A percentile compares a stretch with the other conserved stretches of the same genome.
These are phyloP conservation scores for Otatea glauca DNA, from an alignment of 176 grass and related monocot genomes.

Conservation along the genomic window DNA sequence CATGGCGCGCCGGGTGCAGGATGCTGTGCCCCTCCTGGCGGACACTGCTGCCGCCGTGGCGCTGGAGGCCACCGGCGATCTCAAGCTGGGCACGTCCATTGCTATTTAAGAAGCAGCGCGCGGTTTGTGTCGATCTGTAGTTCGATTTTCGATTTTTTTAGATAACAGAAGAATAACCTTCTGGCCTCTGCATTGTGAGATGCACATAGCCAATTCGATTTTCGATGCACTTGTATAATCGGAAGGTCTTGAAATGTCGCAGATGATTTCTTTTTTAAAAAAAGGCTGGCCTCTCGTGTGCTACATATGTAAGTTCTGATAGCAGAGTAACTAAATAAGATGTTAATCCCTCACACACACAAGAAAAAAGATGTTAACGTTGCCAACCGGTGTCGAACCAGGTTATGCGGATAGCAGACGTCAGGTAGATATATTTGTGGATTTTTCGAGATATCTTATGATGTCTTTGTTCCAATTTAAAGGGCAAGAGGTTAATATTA, in stretches of 20 bases:
- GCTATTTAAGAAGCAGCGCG: not conserved
- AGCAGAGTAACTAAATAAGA: not conserved
- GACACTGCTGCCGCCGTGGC: not conserved
- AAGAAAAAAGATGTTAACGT: not conserved
- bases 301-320: not conserved
- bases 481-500: not conserved
- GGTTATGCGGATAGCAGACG: not conserved
- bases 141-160: too few species aligned
- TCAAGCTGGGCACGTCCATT: conserved; percentile 44
- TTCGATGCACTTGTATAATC: not conserved
- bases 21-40: not conserved
- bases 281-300: not conserved
- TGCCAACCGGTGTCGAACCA: not conserved
- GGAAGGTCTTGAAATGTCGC: not conserved
- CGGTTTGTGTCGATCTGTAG: too few species aligned
- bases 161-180: too few species aligned
- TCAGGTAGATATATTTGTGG: not conserved
- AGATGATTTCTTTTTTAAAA: not conserved
- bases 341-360: not conserved
- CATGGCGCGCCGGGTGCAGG: conserved; percentile 46
- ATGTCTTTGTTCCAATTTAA: not conserved
- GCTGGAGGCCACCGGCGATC: not conserved
- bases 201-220: too few species aligned
- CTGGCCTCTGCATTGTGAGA: too few species aligned
- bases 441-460: not conserved